Percentiles rank a stretch among this genome's conserved stretches.
phyloP scores from a whole-genome alignment of 2,329 filamentous ascomycete species.

The Coniosporium tulheliwenetii region DNA sequence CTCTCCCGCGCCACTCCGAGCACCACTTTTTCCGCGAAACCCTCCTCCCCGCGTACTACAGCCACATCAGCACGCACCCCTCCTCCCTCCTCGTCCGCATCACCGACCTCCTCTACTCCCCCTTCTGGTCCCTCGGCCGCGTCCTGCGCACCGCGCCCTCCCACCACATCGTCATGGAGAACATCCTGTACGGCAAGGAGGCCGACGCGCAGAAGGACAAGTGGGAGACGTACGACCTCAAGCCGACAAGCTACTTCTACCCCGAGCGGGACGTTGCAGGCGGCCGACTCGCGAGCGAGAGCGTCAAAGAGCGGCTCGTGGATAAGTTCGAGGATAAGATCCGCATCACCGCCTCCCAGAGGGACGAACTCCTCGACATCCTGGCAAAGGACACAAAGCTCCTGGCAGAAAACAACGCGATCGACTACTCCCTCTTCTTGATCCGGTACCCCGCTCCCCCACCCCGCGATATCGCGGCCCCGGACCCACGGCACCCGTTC shows the following conservation, averaged over 20 bases:
- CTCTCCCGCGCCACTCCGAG: conserved; percentile 53
- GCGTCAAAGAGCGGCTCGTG: conserved; percentile 48
- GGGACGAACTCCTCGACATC: conserved; percentile 37
- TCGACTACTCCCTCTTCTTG: conserved; percentile 63
- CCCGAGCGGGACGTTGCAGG: conserved; percentile 57
- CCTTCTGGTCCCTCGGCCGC: conserved; percentile 41
- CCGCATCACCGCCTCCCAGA: conserved; percentile 37
- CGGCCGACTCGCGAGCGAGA: conserved; percentile 45
- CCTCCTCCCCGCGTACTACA: conserved; percentile 46
- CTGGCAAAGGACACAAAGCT: conserved; percentile 48
- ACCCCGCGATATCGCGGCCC: conserved; percentile 12
- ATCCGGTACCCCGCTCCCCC: conserved; percentile 36
- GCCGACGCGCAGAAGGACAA: conserved; percentile 24
- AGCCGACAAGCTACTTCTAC: conserved; percentile 61
- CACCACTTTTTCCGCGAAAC: conserved; percentile 54
- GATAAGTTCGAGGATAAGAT: conserved; percentile 55
- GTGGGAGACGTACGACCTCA: conserved; percentile 63
- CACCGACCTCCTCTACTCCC: conserved; percentile 49
- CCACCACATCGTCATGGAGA: conserved; percentile 68
- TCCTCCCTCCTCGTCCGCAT: conserved; percentile 53
- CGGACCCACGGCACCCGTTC: conserved; percentile 31
- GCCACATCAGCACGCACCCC: conserved; percentile 45
- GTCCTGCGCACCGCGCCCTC: conserved; percentile 45
- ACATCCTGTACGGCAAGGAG: conserved; percentile 47
- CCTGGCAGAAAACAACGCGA: conserved; percentile 45